Conservation (phyloP, 805 yeast genomes). For the Brettanomyces anomalus region DNA sequence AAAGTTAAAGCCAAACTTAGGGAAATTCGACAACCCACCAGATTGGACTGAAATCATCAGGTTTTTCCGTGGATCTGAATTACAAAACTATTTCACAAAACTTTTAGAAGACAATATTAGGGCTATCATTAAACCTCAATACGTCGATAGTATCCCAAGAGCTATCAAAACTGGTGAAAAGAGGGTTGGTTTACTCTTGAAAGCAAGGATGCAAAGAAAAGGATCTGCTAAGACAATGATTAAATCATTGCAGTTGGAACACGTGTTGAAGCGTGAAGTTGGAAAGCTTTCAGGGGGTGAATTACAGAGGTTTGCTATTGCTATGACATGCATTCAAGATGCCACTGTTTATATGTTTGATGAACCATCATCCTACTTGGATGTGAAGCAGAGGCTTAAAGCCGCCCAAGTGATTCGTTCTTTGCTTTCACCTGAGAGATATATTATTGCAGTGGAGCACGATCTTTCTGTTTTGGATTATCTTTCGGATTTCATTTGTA, state of each 20-base stretch:
- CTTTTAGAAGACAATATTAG: constrained; percentile 88
- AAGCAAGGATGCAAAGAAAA: constrained; percentile 66
- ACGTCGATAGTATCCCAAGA: constrained; percentile 94
- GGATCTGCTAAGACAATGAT: constrained; percentile 51
- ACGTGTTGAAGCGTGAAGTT: constrained; percentile 80
- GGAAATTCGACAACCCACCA: constrained; percentile 91
- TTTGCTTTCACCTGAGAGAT: constrained; percentile 62
- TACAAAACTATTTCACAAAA: constrained; percentile 93
- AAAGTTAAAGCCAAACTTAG: constrained; percentile 94
- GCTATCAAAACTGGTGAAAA: constrained; percentile 87
- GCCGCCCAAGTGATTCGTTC: constrained; percentile 95
- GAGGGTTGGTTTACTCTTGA: constrained; percentile 77
- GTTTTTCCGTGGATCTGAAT: constrained; percentile 93
- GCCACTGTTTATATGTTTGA: constrained; percentile 99
- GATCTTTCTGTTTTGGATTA: constrained; percentile 97
- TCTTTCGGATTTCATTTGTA: constrained; percentile 93
- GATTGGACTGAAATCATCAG: constrained; percentile 92
- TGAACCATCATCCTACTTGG: constrained; percentile 97
- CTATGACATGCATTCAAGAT: constrained; percentile 89
- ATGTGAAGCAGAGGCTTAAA: constrained; percentile 96
- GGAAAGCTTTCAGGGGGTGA: constrained; percentile 95
- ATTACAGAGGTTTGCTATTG: constrained; percentile 95
- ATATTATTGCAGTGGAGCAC: constrained; percentile 97
- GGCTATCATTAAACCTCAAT: constrained; percentile 98
- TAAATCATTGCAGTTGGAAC: constrained; percentile 62